Evolutionary conservation across 1,284 basidiomycete species (phyloP), one percentile per base, ranked within the genome.

Genomic region (Porphyrellus sp.): DNA sequence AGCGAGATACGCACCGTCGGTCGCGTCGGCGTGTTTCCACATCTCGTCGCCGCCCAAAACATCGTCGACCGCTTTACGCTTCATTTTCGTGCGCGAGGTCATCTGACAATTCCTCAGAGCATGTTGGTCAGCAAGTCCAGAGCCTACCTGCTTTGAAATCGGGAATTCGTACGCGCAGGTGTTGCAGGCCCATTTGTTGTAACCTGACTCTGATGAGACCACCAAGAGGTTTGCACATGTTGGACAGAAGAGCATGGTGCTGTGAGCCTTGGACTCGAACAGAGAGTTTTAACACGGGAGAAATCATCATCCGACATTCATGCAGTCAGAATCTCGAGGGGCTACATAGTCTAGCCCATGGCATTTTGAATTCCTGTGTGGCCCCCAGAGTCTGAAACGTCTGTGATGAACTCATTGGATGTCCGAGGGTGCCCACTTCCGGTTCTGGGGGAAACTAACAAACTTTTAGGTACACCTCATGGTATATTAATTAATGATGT

Each of bases 91-190:
- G 34, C 93, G 78, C 54, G 89, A 89, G 35, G 90, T 95, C 86
- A 95, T 95, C 89, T 90, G 49, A 31, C 12, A 6, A 23, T 53
- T 31, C 13, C 18, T 54, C 3, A 33, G 20, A 21, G 8, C 12
- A 31, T 8, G 20, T 9, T 23, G 8, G 25, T n/a, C 15, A 5
- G 8, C 6, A 5, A 23, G 2, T 11, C 3, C n/a, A 12, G 16
- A 35, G 24, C 69, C 28, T 37, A 89, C 91, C 74, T 93, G 91
- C 63, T 82, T 82, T 1, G 75, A 77, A 73, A 98, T 94, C 2
- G 93, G 91, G 68, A 95, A 95, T 62, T 98, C 93, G 70, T 98
- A 98, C 2, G 96, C 89, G 67, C 95, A 98, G 3, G 91, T 91
- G 63, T 91, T 90, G 67, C 94, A 98, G 0, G 87, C 86, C 91